phyloP scores from a whole-genome alignment of 2,329 filamentous ascomycete species.

The Basipetospora sp. region DNA sequence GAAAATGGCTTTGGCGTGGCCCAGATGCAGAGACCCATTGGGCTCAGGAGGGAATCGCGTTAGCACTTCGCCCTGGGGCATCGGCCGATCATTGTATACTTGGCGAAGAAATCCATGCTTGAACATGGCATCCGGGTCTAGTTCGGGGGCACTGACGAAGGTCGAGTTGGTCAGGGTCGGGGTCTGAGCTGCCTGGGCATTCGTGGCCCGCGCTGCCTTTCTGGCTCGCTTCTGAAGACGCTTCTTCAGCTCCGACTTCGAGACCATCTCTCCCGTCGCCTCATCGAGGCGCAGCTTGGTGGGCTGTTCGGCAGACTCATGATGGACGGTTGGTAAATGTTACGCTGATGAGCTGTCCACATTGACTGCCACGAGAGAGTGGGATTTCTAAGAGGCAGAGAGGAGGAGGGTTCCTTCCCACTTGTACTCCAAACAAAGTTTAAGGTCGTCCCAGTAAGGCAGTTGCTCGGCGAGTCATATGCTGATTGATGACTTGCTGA shows the following conservation, averaged over 20 bases:
- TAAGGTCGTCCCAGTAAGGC: too few relatives aligned
- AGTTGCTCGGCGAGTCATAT: too few relatives aligned
- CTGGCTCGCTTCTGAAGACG: conserved; percentile 42
- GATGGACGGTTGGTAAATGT: too few relatives aligned
- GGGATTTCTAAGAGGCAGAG: too few relatives aligned
- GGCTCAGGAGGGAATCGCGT: conserved; percentile 76
- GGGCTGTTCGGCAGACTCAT: too few relatives aligned
- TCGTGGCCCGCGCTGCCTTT: conserved; percentile 33
- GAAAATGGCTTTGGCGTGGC: conserved; percentile 87
- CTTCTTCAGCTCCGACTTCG: conserved; percentile 50
- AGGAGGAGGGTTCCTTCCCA: too few relatives aligned
- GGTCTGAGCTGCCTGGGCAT: conserved; percentile 16
- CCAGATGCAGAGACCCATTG: conserved; percentile 86
- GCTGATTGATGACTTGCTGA: too few relatives aligned
- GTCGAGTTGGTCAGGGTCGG: conserved; percentile 18
- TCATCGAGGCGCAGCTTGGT: conserved; percentile 48
- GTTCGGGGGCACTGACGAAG: conserved; percentile 22
- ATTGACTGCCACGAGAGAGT: too few relatives aligned
- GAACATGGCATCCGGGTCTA: conserved; percentile 57
- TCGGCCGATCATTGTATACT: conserved; percentile 53
- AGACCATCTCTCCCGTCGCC: conserved; percentile 51
- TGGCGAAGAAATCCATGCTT: conserved; percentile 62
- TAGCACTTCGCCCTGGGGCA: conserved; percentile 36
- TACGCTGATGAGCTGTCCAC: too few relatives aligned
- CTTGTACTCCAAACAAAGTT: too few relatives aligned